Evolutionary conservation across 2,329 filamentous ascomycete species (phyloP), one percentile per base, ranked within the genome.

Genomic region (Pseudopithomyces maydicus): DNA sequence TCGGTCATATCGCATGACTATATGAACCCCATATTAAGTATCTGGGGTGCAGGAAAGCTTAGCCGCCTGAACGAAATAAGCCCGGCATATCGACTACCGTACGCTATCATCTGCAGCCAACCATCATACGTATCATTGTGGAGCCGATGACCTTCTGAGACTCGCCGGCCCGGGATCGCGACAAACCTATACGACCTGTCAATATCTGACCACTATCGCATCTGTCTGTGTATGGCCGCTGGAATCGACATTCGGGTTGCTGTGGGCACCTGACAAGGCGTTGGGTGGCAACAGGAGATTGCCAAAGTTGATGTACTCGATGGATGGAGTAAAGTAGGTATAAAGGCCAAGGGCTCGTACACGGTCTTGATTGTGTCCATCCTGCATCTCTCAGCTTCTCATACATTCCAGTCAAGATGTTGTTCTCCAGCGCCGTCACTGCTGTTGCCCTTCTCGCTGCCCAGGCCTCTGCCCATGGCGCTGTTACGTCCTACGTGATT

Each of bases 401-500:
- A 43, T 46, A 46, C 56, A 53, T 36, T 57, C 47, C 26, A 41
- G 38, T 55, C 64, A 73, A 53, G 15, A 79, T 79, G 76, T 63
- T 77, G 55, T 68, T 77, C 59, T 68, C 72, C 35, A 73, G 67
- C 49, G 41, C 74, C 51, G 59, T 79, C 56, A 65, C 74, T 38
- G 67, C 73, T 15, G 66, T 65, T 2, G 70, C 68, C 7, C 64
- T 74, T 22, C 58, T 74, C 36, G 64, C 67, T 29, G 60, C 69
- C 17, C 65, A 72, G 55, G 71, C 64, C 20, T 63, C 71, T 20
- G 73, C 72, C 33, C 73, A 75, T 44, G 72, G 73, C n/a, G 72
- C 71, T 1, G 73, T 75, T 14, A 74, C 71, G 7, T 69, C 63
- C 64, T 75, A 75, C 59, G 66, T 64, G 12, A 74, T 75, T 45